Base-by-base conservation (phyloP, 2,329 filamentous ascomycete genomes). In the Ophiostoma sp. region DNA sequence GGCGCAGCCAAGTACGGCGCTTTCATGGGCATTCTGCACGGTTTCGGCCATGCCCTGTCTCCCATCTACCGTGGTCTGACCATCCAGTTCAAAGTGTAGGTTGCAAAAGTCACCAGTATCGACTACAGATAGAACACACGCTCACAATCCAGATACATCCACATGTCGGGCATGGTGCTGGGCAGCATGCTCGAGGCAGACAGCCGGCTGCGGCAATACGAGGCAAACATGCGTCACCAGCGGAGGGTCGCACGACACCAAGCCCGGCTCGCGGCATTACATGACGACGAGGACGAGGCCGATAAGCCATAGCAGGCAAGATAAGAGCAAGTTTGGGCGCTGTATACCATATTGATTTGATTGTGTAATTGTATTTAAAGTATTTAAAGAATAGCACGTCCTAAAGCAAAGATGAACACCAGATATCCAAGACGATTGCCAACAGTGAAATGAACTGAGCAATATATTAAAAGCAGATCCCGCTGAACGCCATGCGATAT, bases 91-190 rank as follows among this genome's bases (percentile, higher is more conserved):
- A 92, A 92, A 81, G 87, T 90, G 90, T 92, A 84, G 76, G 87
- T 80, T 31, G 20, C 27, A 1, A 1, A 1, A 20, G 5, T 4
- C 11, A 17, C 39, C 13, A 33, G 15, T 6, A 35, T 48, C 60
- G 8, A 17, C 17, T 17, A 2, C 44, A 48, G 7, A 20, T 6
- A 48, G 0, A 13, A 41, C 11, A 5, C 4, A 31, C 15, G 39
- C 60, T 66, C 3, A 64, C 27, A 39, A 62, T 70, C 66, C 76
- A 94, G 91, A 39, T 94, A 92, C 77, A 82, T 94, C 20, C 90
- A 93, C 78, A 92, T 93, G 89, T 91, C 89, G n/a, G 89, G 88
- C 72, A 94, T 94, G 91, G 89, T 91, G n/a, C 76, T 92, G 44
- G 91, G 91, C 62, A 85, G 87, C 76, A 91, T 91, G 84, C 84